Conservation (phyloP, 805 yeast genomes). For the Saccharomycopsis vini region DNA sequence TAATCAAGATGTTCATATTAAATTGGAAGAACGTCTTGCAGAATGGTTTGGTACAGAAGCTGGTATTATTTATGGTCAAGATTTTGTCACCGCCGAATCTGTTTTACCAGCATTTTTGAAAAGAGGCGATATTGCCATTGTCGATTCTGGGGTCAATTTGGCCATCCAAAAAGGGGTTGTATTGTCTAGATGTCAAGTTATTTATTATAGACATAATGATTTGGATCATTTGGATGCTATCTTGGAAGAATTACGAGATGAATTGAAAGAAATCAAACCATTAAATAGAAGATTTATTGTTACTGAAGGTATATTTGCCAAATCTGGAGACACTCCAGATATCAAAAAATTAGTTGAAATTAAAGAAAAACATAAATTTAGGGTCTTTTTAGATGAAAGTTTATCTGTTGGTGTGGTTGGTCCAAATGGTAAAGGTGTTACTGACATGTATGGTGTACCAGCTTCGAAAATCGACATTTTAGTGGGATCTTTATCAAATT, state of each 20-base stretch:
- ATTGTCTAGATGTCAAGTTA: constrained; percentile 75
- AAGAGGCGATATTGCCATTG: constrained; percentile 88
- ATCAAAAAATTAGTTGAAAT: constrained; percentile 60
- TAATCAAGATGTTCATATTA: constrained; percentile 81
- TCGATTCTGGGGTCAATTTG: constrained; percentile 68
- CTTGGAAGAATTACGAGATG: constrained; percentile 50
- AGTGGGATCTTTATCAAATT: constrained; percentile 73
- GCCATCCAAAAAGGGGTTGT: constrained; percentile 82
- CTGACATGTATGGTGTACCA: constrained; percentile 63
- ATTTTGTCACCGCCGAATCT: constrained; percentile 75
- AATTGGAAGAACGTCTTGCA: constrained; percentile 69
- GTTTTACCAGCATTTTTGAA: constrained; percentile 90
- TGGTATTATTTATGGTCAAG: constrained; percentile 88
- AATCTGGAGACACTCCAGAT: constrained; percentile 71
- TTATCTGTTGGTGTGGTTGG: constrained; percentile 85
- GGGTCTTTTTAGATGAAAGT: constrained; percentile 82
- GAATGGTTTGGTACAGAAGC: constrained; percentile 67
- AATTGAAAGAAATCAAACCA: constrained; percentile 57
- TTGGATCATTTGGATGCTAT: constrained; percentile 70
- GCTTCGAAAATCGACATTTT: constrained; percentile 67
- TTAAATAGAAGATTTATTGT: constrained; percentile 84
- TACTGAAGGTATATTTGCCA: constrained; percentile 83
- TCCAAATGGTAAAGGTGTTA: constrained; percentile 71
- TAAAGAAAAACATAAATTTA: constrained; percentile 73
- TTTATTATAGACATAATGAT: constrained; percentile 76